Percentiles rank a stretch among this genome's conserved stretches.
phyloP scores from a whole-genome alignment of 2,329 filamentous ascomycete genomes.

The Colletotrichum abscissum region DNA sequence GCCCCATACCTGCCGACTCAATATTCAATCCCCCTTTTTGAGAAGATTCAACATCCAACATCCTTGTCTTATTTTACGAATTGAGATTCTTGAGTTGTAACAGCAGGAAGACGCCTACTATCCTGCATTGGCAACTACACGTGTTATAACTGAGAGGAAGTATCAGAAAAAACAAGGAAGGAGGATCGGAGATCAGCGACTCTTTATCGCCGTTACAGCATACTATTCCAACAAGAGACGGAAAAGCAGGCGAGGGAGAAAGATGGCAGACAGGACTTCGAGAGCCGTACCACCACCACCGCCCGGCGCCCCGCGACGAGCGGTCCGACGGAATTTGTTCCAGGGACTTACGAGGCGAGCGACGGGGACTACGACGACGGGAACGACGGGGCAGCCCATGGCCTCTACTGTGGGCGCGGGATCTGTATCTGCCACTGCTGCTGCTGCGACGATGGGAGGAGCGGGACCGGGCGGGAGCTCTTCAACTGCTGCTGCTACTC shows the following conservation, averaged over 20 bases:
- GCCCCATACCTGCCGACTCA: neutral
- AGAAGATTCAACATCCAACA: neutral
- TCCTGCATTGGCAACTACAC: neutral
- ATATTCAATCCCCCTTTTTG: neutral
- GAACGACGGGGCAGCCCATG: conserved; percentile 37
- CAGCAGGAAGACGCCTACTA: neutral
- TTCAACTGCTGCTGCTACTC: conserved; percentile 3
- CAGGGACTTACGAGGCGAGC: conserved; percentile 68
- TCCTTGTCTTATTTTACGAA: neutral
- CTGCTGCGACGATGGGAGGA: too few species aligned
- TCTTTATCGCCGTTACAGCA: neutral
- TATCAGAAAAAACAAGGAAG: neutral
- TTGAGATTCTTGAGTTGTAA: neutral
- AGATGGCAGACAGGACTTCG: conserved; percentile 30
- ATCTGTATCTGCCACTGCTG: conserved; percentile 12
- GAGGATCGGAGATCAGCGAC: neutral
- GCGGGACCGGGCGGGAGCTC: conserved; percentile 22
- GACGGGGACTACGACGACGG: conserved; percentile 58
- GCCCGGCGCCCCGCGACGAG: conserved; percentile 29
- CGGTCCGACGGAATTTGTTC: conserved; percentile 67
- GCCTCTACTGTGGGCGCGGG: neutral
- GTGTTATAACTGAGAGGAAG: neutral
- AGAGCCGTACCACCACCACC: conserved; percentile 8
- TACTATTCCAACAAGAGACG: neutral
- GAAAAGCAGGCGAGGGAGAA: neutral